Evolutionary conservation across 768 basidiomycete species (phyloP), one percentile per base, ranked within the genome.

Genomic region (Russula virescens): DNA sequence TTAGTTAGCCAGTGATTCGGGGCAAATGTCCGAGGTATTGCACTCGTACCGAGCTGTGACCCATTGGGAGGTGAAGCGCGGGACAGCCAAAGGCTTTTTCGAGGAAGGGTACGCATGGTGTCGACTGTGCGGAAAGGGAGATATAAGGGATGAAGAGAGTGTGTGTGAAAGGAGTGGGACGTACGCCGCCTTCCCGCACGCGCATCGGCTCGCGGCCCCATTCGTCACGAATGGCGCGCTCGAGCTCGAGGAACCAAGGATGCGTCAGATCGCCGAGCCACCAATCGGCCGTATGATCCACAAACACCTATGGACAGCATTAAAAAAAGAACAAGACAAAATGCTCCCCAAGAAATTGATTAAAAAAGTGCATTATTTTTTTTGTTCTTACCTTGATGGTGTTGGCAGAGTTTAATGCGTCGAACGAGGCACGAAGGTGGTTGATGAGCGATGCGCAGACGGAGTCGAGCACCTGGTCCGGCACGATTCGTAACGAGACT

Each of bases 31-130:
- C n/a, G n/a, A n/a, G n/a, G n/a, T n/a, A n/a, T n/a, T n/a, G n/a
- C n/a, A n/a, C 8, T 11, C 86, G 71, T 66, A 92, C 92, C 45
- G 87, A 84, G 72, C 89, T 91, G 71, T 96, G 93, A 0, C 96
- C 97, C 75, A 99, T 85, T 0, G 97, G 97, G 2, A 99, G 80
- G 74, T 99, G 97, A 13, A 98, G 79, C 21, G 93, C 93, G 52
- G 85, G 88, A 59, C 94, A 97, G 1, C 80, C 77, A 67, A 99
- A 96, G 71, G 88, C 86, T 68, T 94, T 93, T 74, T 99, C 97
- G 3, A 99, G 78, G 73, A 87, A 95, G 0, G 95, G 96, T 0
- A 98, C 84, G 2, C 92, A 92, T 5, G 97, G 97, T 56, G 98
- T 94, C 7, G 92, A 93, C 93, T 95, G 68, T 14, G 26, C 9